Base-by-base conservation (phyloP, 2,329 filamentous ascomycete species). In the Colletotrichum ledebouriae region DNA sequence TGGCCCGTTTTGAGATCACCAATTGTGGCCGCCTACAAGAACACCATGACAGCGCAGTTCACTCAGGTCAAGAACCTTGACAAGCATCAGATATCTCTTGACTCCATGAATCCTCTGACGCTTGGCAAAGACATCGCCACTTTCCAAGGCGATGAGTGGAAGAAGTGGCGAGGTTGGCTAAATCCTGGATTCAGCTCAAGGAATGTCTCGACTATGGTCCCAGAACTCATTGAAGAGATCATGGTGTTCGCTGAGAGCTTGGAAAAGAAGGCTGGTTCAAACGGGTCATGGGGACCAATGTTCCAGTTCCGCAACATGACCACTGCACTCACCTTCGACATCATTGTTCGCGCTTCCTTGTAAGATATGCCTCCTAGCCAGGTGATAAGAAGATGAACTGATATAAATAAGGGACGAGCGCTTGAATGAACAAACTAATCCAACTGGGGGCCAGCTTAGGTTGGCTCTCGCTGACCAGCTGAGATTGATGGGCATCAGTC, bases 151-250 rank as follows among this genome's bases (percentile, higher is more conserved):
- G 55, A 64, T 3, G 61, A 64, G 22, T 69, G 56, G 62, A 69
- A 62, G 52, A 49, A 74, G 12, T 80, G 77, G 75, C 77, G 57
- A 64, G 72, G 67, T 42, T 63, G 75, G 41, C 75, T 81, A 22
- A 81, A 74, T 22, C 79, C 77, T 0, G 78, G 76, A 1, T 82
- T 82, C 41, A 37, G 39, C 17, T 47, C 56, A 12, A 67, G 63
- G 3, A 66, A 66, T 25, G 39, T 58, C 0, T 59, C 39, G 0
- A 53, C 55, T 12, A 59, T 68, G 42, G 53, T 64, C 1, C 65
- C 65, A 4, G 59, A 53, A 12, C 47, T 68, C 4, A 47, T 65
- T 7, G 60, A 68, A 17, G 60, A 65, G 17, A 56, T 59, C 6
- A 34, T 46, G 6, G 59, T 52, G 12, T 63, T 67, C 20, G 50